phyloP scores from a whole-genome alignment of 148 eudicot species.

The Diospyros kaki region DNA sequence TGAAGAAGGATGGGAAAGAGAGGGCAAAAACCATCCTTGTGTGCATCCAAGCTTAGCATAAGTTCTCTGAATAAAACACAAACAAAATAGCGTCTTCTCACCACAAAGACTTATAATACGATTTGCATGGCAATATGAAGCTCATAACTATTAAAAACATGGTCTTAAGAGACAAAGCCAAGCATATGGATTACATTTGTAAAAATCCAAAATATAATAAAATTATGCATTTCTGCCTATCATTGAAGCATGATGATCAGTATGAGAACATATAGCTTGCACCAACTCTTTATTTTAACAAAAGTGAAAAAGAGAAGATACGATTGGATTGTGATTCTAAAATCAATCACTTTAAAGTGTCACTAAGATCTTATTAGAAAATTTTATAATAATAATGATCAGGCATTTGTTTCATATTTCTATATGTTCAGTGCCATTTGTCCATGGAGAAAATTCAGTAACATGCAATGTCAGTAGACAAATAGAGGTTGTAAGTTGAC shows the following conservation, averaged over 20 bases:
- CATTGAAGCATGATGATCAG: neutral
- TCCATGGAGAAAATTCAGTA: too few species aligned
- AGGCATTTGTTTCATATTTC: too few species aligned
- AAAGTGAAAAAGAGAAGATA: neutral
- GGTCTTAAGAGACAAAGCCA: neutral
- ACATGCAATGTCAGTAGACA: too few species aligned
- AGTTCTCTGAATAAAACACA: constrained; percentile 44
- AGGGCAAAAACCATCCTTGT: constrained; percentile 87
- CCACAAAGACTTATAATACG: neutral
- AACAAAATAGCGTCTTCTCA: constrained; percentile 2
- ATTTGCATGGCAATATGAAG: neutral
- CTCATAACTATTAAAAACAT: neutral
- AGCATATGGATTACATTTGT: neutral
- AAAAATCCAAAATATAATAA: neutral
- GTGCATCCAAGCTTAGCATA: constrained; percentile 82
- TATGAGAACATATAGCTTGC: neutral
- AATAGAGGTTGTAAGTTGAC: neutral
- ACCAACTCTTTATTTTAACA: neutral
- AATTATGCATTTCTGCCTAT: neutral
- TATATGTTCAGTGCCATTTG: too few species aligned
- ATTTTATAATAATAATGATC: neutral
- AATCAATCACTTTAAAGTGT: neutral
- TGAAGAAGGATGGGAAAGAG: constrained; percentile 67
- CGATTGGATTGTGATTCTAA: neutral
- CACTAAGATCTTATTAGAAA: neutral